phyloP scores from a whole-genome alignment of 139 green algal genomes.

The Haematococcus lacustris region DNA sequence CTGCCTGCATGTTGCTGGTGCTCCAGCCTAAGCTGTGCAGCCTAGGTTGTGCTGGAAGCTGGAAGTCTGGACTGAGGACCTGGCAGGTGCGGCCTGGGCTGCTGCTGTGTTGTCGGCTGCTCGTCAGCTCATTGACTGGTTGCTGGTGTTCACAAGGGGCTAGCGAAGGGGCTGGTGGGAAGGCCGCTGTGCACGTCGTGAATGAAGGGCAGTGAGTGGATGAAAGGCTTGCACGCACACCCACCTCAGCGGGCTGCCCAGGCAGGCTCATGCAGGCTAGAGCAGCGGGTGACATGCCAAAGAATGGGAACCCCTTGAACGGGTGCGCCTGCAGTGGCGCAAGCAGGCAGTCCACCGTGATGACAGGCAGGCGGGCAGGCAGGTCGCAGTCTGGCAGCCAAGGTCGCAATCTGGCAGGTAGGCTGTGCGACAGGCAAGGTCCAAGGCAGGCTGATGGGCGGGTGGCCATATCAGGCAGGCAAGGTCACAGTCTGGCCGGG shows the following conservation, averaged over 20 bases:
- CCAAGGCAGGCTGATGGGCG: background rate
- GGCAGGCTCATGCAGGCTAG: constrained; percentile 36
- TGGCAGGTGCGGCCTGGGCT: too few relatives aligned
- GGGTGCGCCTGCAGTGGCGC: constrained; percentile 34
- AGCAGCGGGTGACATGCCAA: constrained; percentile 52
- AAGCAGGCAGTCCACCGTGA: background rate
- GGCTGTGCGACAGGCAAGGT: background rate
- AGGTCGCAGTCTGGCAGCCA: background rate
- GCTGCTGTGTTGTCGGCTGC: too few relatives aligned
- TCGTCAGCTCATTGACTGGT: too few relatives aligned
- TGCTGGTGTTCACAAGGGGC: too few relatives aligned
- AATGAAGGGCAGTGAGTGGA: background rate
- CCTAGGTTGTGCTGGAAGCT: too few relatives aligned
- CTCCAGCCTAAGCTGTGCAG: too few relatives aligned
- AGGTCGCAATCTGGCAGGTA: background rate
- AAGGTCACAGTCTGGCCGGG: too few relatives aligned
- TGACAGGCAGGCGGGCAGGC: background rate
- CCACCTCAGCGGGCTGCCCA: background rate
- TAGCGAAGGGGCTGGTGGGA: too few relatives aligned
- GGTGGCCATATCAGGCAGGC: background rate
- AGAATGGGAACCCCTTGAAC: constrained; percentile 66
- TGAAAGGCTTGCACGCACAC: background rate
- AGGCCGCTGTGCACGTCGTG: too few relatives aligned
- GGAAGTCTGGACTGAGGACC: too few relatives aligned
- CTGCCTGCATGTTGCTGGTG: too few relatives aligned